Evolutionary conservation across 1,284 basidiomycete genomes (phyloP).

Genomic region (Heterobasidion occidentale): DNA sequence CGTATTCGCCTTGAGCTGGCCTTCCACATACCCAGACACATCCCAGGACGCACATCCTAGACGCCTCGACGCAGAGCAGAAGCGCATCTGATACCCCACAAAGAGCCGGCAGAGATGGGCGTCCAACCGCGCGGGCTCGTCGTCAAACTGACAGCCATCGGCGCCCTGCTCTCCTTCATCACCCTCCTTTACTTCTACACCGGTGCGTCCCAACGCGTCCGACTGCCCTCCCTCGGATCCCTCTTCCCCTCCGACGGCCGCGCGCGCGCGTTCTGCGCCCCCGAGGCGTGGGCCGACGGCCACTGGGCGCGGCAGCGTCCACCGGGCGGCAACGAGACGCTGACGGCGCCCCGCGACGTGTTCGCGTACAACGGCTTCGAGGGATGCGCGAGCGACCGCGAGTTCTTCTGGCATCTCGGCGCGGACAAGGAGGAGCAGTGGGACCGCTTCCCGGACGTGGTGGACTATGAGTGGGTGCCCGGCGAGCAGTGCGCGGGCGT

Average conservation of each 20-base stretch:
- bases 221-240: neutral
- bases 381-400: slow-evolving; percentile 54
- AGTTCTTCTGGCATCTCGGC: slow-evolving; percentile 55
- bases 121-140: neutral
- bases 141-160: neutral
- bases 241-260: neutral
- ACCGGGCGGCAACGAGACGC: slow-evolving; percentile 14
- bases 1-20: no score
- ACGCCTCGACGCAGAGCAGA: no score
- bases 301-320: neutral
- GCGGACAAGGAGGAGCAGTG: slow-evolving; percentile 37
- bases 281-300: neutral
- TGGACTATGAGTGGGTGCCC: slow-evolving; percentile 46
- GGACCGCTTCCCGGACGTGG: slow-evolving; percentile 42
- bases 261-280: neutral
- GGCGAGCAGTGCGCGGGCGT: slow-evolving; percentile 29
- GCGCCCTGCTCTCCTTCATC: neutral
- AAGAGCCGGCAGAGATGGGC: neutral
- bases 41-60: no score
- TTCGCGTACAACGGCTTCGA: slow-evolving; percentile 43
- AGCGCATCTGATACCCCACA: no score
- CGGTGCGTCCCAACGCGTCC: neutral
- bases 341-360: slow-evolving; percentile 33
- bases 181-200: neutral
- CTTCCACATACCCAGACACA: no score